These are phyloP conservation scores for Cordyceps cateniannulata DNA, from an alignment of 2,329 filamentous ascomycete species.

Conservation along the genomic window DNA sequence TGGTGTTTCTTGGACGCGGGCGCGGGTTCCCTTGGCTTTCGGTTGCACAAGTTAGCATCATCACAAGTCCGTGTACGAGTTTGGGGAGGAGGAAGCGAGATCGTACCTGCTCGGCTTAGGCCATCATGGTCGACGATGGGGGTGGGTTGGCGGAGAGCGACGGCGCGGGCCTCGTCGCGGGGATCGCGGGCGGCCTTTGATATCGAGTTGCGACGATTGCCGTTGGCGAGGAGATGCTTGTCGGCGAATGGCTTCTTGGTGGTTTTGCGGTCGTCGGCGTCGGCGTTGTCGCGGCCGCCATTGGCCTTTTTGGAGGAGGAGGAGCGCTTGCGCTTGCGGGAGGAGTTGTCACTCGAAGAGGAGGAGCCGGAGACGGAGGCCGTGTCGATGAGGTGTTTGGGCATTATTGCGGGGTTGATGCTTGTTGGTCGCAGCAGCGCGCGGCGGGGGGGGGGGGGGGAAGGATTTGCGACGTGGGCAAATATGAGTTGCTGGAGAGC, in stretches of 20 bases:
- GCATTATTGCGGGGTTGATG: background rate
- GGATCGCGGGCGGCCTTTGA: slow-evolving; percentile 57
- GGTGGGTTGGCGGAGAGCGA: slow-evolving; percentile 46
- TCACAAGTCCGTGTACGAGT: background rate
- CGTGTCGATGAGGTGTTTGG: slow-evolving; percentile 17
- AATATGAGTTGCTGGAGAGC: background rate
- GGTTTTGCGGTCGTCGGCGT: background rate
- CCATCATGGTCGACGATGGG: slow-evolving; percentile 58
- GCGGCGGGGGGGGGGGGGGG: background rate
- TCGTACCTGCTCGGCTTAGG: slow-evolving; percentile 50
- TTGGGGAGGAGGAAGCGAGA: background rate
- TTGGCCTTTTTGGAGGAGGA: slow-evolving; percentile 19
- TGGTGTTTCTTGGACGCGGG: slow-evolving; percentile 50
- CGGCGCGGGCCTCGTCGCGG: slow-evolving; percentile 41
- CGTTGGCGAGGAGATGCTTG: slow-evolving; percentile 22
- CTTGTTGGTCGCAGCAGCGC: background rate
- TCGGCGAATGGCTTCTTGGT: slow-evolving; percentile 20
- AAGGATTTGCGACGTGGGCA: background rate
- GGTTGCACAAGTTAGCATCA: background rate
- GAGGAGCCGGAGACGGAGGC: slow-evolving; percentile 23
- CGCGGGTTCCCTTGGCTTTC: slow-evolving; percentile 56
- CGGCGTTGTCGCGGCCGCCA: slow-evolving; percentile 18
- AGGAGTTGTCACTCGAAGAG: slow-evolving; percentile 25
- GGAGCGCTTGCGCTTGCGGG: slow-evolving; percentile 22
- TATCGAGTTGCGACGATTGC: slow-evolving; percentile 44